These are phyloP conservation scores for Physcomitrellopsis africana DNA, from an alignment of 225 moss, liverwort and hornwort species.

Conservation along the genomic window DNA sequence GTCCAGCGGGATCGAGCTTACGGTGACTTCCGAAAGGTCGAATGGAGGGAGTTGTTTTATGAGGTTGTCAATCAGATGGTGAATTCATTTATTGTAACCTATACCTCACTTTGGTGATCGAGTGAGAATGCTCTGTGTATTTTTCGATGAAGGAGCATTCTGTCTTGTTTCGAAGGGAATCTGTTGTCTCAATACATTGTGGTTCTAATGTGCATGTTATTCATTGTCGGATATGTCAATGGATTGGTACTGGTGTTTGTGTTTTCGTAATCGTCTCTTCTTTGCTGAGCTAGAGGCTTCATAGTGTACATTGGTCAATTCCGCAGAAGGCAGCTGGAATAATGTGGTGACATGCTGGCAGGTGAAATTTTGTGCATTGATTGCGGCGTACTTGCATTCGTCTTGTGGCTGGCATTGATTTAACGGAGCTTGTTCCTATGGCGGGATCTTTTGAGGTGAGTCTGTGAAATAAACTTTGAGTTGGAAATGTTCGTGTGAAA, in stretches of 20 bases:
- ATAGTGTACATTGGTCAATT: background rate
- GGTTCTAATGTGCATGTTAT: background rate
- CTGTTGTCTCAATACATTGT: background rate
- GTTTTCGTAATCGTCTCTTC: too few species aligned
- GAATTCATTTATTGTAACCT: background rate
- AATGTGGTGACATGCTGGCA: background rate
- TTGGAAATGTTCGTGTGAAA: constrained; percentile 1
- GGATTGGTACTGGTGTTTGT: background rate
- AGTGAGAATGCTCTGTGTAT: background rate
- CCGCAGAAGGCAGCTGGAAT: constrained; percentile 13
- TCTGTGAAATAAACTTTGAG: constrained; percentile 2
- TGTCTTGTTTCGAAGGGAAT: background rate
- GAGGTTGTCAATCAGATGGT: background rate
- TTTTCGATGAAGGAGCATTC: background rate
- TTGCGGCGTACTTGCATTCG: background rate
- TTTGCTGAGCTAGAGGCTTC: background rate
- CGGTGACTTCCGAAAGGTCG: background rate
- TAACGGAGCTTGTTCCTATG: background rate
- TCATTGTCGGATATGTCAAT: background rate
- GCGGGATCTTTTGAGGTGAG: constrained; percentile 31
- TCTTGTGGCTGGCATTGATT: constrained; percentile 28
- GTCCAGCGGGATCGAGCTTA: background rate
- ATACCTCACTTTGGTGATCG: background rate
- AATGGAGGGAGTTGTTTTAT: background rate
- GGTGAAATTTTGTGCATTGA: constrained; percentile 6